Evolutionary conservation across 2,329 filamentous ascomycete species (phyloP), one percentile per base, ranked within the genome.

Genomic region (Cercospora sesami): DNA sequence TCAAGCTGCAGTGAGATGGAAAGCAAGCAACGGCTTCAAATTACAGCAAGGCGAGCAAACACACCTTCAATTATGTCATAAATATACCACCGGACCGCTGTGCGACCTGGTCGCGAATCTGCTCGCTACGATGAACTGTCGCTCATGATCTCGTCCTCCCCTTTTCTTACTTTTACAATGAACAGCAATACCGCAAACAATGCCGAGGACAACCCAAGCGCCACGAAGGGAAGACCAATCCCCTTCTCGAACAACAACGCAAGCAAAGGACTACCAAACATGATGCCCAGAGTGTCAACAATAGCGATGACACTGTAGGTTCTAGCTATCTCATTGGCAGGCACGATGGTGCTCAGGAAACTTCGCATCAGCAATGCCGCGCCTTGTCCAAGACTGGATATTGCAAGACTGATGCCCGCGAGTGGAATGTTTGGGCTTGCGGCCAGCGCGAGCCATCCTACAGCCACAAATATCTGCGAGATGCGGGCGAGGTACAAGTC

Each of bases 231-330:
- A 69, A 88, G 72, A 0, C 85, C 86, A 31, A 83, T 78, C 82
- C 86, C 86, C 1, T 75, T 70, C 39, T 80, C 78, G 45, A 87
- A 80, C 5, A 86, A 73, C 73, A 77, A 79, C 1, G 83, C 84
- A 36, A 87, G 76, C 0, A 82, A 68, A 0, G 86, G 85, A 1
- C 81, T 79, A 0, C 81, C 81, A 5, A 83, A 60, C 68, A 86
- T 81, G 1, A 81, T 71, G n/a, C 85, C 83, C 10, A 83, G 48
- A 8, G 81, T 83, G 68, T 88, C 85, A 33, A 85, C 73, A 26
- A 86, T 79, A 2, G 82, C 80, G 9, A 88, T 78, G 4, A 85
- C 78, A 4, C 83, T 84, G 73, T 87, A 88, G 26, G 87, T 77
- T 0, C 83, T 83, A 23, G 84, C 86, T 12, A 87, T 79, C 4